These are phyloP conservation scores for Pinus taeda DNA, from an alignment of 75 land plant species.

Conservation along the genomic window DNA sequence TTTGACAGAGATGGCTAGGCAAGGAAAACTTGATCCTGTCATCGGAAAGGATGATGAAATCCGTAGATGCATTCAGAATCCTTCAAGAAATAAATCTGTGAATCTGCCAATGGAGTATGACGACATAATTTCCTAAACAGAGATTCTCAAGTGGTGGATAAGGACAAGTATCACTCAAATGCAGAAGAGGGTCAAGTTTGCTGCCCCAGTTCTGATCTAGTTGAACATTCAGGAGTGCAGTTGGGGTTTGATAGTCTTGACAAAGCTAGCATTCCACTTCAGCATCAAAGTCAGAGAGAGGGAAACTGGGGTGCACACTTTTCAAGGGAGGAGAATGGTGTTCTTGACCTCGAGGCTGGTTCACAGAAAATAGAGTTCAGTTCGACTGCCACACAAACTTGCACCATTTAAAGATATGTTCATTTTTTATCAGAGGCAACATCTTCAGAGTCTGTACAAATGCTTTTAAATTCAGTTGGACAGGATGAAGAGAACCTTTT, in stretches of 20 bases:
- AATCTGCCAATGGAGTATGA: constrained; percentile 69
- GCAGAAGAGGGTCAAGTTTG: constrained; percentile 32
- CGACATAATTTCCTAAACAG: constrained; percentile 54
- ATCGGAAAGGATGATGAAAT: neutral
- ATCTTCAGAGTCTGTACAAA: constrained; percentile 71
- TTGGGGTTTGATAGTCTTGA: constrained; percentile 62
- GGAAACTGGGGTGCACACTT: constrained; percentile 64
- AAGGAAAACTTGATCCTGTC: too few relatives aligned
- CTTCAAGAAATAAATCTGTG: neutral
- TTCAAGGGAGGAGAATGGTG: constrained; percentile 33
- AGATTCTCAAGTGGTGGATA: constrained; percentile 51
- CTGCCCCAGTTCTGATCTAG: constrained; percentile 66
- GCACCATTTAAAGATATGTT: constrained; percentile 41
- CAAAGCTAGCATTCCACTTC: constrained; percentile 55
- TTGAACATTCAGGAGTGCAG: constrained; percentile 54
- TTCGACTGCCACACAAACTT: constrained; percentile 46
- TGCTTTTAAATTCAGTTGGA: constrained; percentile 75
- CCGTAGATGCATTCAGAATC: too few relatives aligned
- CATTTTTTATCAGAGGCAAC: constrained; percentile 73
- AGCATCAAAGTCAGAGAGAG: constrained; percentile 43
- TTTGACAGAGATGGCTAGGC: too few relatives aligned
- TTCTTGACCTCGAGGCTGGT: constrained; percentile 7
- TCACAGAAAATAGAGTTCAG: constrained; percentile 43
- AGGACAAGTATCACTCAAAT: constrained; percentile 39
- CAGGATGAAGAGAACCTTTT: constrained; percentile 47